Conservation (phyloP, 495 filamentous ascomycete species). For the Aspergillus ellipticus region DNA sequence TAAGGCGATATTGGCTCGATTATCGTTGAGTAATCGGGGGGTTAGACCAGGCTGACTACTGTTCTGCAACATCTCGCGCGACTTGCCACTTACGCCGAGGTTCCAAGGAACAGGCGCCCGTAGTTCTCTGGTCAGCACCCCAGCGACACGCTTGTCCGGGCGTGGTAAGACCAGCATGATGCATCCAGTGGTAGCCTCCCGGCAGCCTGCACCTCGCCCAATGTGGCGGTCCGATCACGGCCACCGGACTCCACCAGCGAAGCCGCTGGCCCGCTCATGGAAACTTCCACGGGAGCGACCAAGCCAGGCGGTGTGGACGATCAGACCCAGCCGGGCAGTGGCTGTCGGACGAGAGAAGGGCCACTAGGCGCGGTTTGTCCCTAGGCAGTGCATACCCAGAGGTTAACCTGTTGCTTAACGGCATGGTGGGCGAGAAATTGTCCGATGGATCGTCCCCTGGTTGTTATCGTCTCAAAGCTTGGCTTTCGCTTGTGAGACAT, state of each 20-base stretch:
- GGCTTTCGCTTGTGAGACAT: constrained; percentile 9
- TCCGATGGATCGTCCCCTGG: constrained; percentile 17
- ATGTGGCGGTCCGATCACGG: constrained; percentile 29
- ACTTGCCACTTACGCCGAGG: constrained; percentile 23
- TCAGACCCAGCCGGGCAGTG: constrained; percentile 8
- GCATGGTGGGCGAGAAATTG: constrained; percentile 13
- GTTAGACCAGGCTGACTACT: not conserved
- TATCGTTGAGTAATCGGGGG: not conserved
- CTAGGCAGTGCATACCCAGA: not conserved
- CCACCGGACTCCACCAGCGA: constrained; percentile 14
- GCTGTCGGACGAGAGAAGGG: not conserved
- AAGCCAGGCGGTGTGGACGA: constrained; percentile 9
- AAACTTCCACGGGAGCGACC: constrained; percentile 21
- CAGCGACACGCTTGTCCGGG: not conserved
- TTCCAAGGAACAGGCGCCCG: constrained; percentile 15
- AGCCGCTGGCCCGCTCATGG: constrained; percentile 27
- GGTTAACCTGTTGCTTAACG: not conserved
- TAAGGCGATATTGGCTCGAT: not conserved
- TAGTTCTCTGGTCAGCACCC: not conserved
- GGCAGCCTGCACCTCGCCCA: constrained; percentile 21
- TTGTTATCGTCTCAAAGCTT: constrained; percentile 19
- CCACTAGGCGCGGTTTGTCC: not conserved
- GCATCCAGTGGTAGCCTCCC: constrained; percentile 8
- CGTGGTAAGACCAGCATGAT: constrained; percentile 5
- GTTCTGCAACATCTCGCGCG: constrained; percentile 18